Base-by-base conservation (phyloP, 2,329 filamentous ascomycete species). In the Trichoderma pleuroti region DNA sequence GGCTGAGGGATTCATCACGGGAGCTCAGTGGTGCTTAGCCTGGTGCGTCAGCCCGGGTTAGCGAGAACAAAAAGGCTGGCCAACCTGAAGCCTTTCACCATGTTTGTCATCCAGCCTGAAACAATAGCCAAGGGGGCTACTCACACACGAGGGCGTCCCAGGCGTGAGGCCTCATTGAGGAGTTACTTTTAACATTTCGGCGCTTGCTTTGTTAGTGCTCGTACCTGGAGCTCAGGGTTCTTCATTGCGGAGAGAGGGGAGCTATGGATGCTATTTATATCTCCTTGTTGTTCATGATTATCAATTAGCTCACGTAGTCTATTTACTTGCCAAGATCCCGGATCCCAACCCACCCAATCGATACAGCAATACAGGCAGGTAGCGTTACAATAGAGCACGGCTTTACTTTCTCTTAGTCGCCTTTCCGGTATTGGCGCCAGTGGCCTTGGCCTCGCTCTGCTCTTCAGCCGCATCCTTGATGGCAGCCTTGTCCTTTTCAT, bases 361-460 rank as follows among this genome's bases (percentile, higher is more conserved):
- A 11, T 30, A 18, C 21, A 42, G 32, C 74, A 76, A 76, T 74
- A 49, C 42, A 49, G n/a, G 42, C 21, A 21, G 42, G 42, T 49
- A 21, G n/a, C 42, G 21, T 49, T 49, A 5, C 26, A 28, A 28
- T 28, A 49, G 42, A 49, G 42, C 42, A 83, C 77, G 80, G 83
- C 68, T 34, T 34, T 59, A 59, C n/a, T 59, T 59, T 21, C 82
- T 79, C 80, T 82, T 84, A 69, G 79, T 82, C 12, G 79, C 81
- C 71, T 82, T 82, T 46, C 84, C 83, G 62, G 82, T 83, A 72
- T 86, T 83, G 8, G 83, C 81, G 32, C 88, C 87, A 3, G 83
- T 86, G 3, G 84, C 78, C 80, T 85, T 86, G 30, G 78, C 80
- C 8, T 79, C 80, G 1, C 78, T 75, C 75, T 81, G 80, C 46